Conservation (phyloP, 2,329 filamentous ascomycete genomes). For the Cladosporium oxysporum region DNA sequence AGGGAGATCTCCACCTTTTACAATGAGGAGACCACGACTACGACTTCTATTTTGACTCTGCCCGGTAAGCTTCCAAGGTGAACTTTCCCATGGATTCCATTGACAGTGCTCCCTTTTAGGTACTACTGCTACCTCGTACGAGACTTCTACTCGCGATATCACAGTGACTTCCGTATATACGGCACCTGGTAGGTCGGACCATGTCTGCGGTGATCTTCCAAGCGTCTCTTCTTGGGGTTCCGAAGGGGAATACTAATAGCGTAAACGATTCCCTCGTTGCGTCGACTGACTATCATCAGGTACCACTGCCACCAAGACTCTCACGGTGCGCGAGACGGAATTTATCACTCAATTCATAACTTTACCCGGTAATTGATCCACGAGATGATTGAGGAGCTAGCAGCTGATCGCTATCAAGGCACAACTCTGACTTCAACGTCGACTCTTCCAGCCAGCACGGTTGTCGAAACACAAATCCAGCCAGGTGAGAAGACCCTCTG, state of each 20-base stretch:
- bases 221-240: not conserved
- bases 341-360: not conserved
- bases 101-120: not conserved
- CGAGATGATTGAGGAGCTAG: not conserved
- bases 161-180: not conserved
- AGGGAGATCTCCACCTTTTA: not conserved
- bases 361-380: not conserved
- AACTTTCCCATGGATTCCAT: not conserved
- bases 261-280: not conserved
- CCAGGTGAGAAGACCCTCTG: not conserved
- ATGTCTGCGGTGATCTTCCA: not conserved
- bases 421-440: conserved; percentile 12
- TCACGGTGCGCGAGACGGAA: not conserved
- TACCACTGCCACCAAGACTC: not conserved
- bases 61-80: not conserved
- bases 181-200: not conserved
- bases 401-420: not conserved
- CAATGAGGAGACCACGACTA: conserved; percentile 4
- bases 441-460: not conserved
- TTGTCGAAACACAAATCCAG: conserved; percentile 9
- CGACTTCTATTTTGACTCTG: conserved; percentile 4
- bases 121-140: not conserved
- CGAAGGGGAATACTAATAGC: not conserved
- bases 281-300: not conserved
- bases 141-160: not conserved